Base-by-base conservation (phyloP, 129 eudicot species). In the Chrysanthemum lavandulifolium region DNA sequence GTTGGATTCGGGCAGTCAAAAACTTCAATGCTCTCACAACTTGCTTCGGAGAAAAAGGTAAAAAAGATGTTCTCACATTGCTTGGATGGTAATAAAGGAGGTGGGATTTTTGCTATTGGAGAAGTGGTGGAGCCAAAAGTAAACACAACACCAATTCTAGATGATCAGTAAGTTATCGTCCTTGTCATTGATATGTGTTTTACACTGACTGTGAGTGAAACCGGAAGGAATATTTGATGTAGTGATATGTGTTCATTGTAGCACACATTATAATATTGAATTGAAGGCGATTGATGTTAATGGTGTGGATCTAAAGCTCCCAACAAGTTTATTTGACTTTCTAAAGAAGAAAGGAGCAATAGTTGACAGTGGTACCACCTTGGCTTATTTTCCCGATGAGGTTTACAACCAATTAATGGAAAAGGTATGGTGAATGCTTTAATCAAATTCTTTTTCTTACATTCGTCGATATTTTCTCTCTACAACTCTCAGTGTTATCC, bases 321-420 rank as follows among this genome's bases (percentile, higher is more conserved):
- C 92, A 18, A 62, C 89, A 50, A 81, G 81, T 83, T 21, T 83
- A 56, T 80, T 85, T 63, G 91, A 82, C 70, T 67, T 87, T 69
- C 81, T 76, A 21, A 71, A 84, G 51, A 82, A 80, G 36, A 72
- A 87, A 79, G 93, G 93, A 76, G 86, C 90, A 25, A 73, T 92
- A 25, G 81, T 92, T 54, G 97, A 92, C 61, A 92, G 97, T 75
- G 98, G 98, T 33, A 92, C 98, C 66, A 92, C 98, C 33, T 80
- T 92, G 84, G 98, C 98, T 43, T 92, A 92, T 92, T 94, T 92
- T 74, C 95, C 96, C 16, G 78, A 86, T 78, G 88, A 83, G 56
- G 76, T 85, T 69, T 86, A 78, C 78, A 73, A 70, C 33, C 83
- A 84, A 67, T 27, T 92, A 73, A 61, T 92, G 82, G 65, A 74